Evolutionary conservation across 352 stramenopile genomes (phyloP), one percentile per base, ranked within the genome.

Genomic region (Phytophthora multivora): DNA sequence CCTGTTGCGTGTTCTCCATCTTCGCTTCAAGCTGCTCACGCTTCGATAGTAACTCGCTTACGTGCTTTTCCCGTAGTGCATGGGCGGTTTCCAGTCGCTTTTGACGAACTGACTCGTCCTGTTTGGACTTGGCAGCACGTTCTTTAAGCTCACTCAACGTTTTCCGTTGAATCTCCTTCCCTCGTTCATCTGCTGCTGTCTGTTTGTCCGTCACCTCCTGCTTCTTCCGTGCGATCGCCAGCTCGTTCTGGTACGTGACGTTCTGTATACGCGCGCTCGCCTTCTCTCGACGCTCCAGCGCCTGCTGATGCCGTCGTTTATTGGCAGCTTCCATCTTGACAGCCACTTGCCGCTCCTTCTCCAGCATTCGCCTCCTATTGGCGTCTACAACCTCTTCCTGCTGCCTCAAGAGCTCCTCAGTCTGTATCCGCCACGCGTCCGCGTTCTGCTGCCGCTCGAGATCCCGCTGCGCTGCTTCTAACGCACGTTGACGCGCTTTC

Each of bases 391-490:
- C 46, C 19, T 86, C 76, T 62, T 91, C 85, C 36, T 93, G 85
- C 21, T 90, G 79, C 23, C 75, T 56, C 9, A 91, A 42, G n/a
- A 93, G 40, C 15, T 69, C 66, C 18, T 90, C 79, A 0, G 85
- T 91, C 21, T 93, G 79, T 25, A 59, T 59, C 19, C 71, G 63
- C 62, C 89, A 91, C 23, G 84, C 79, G n/a, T 93, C 85, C 12
- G 85, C 77, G 59, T 90, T 91, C 26, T 77, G 51, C 12, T 73
- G 78, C 35, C 80, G 73, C 59, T 91, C 82, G 2, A 75, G 35
- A 21, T 93, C 85, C 4, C 74, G 67, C 28, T 89, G 66, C 4
- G 65, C 30, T 15, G 73, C 73, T 46, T 89, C 80, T 4, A 76
- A 15, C 18, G 83, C 67, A 1, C 76, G 75, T 10, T 77, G 18